These are phyloP conservation scores for Suillus subalutaceus DNA, from an alignment of 768 basidiomycete species.

Conservation along the genomic window DNA sequence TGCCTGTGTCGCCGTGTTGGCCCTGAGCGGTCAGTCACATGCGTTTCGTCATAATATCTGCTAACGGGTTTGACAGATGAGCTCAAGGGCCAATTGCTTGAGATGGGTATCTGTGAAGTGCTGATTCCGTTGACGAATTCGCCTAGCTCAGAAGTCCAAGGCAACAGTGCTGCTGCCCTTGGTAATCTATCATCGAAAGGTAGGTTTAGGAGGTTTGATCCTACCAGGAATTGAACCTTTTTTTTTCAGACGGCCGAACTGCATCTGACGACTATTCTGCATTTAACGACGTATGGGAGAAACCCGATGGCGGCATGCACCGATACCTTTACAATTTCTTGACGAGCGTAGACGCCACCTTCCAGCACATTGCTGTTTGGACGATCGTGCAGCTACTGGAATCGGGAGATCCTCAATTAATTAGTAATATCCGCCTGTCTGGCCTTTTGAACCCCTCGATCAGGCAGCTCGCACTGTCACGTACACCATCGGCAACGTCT, in stretches of 20 bases:
- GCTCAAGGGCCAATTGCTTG: conserved; percentile 92
- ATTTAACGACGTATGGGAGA: conserved; percentile 98
- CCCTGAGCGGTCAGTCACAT: conserved; percentile 79
- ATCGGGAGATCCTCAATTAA: conserved; percentile 91
- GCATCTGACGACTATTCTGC: conserved; percentile 90
- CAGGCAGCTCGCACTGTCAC: conserved; percentile 76
- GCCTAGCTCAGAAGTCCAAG: conserved; percentile 95
- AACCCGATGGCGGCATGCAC: conserved; percentile 97
- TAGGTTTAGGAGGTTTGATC: conserved; percentile 32
- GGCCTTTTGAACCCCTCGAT: conserved; percentile 83
- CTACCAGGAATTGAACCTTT: not conserved
- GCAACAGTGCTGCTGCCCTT: conserved; percentile 96
- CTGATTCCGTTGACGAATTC: conserved; percentile 97
- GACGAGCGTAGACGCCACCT: conserved; percentile 91
- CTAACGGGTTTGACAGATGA: conserved; percentile 64
- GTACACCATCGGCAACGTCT: conserved; percentile 68
- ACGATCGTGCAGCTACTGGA: conserved; percentile 97
- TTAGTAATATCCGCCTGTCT: conserved; percentile 88
- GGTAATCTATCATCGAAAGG: conserved; percentile 98
- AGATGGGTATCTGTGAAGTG: conserved; percentile 98
- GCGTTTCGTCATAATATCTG: not conserved
- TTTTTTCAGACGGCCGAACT: conserved; percentile 64
- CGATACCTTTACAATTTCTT: conserved; percentile 93
- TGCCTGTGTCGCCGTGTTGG: conserved; percentile 95
- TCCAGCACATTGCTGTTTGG: conserved; percentile 99